These are phyloP conservation scores for Collybiopsis confluens DNA, from an alignment of 768 basidiomycete species.

Conservation along the genomic window DNA sequence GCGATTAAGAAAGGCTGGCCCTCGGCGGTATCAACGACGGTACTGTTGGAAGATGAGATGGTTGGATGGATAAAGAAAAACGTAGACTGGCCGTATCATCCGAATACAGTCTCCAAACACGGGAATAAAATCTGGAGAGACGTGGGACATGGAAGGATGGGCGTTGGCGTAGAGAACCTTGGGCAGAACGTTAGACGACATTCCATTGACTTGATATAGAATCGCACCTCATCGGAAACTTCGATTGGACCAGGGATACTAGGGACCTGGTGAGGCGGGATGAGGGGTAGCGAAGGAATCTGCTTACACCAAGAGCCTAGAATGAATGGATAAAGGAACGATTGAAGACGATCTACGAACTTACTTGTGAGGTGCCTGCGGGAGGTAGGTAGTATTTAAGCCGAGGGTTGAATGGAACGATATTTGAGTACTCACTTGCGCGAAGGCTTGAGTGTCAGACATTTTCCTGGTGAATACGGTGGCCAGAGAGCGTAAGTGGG, in stretches of 20 bases:
- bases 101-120: conserved; percentile 87
- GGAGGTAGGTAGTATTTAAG: not conserved
- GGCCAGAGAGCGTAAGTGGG: not conserved
- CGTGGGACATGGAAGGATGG: conserved; percentile 84
- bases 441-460: conserved; percentile 11
- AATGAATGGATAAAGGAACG: not conserved
- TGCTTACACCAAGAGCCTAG: conserved; percentile 19
- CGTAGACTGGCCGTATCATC: conserved; percentile 59
- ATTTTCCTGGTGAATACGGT: conserved; percentile 4
- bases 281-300: not conserved
- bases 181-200: not conserved
- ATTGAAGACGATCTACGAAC: not conserved
- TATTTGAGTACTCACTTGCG: conserved; percentile 7
- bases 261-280: not conserved
- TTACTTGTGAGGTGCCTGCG: conserved; percentile 23
- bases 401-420: not conserved
- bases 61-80: not conserved
- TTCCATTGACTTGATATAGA: too few relatives aligned
- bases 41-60: conserved; percentile 32
- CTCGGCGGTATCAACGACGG: conserved; percentile 72
- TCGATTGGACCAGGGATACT: conserved; percentile 56
- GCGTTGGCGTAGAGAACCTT: conserved; percentile 93
- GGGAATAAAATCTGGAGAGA: conserved; percentile 82
- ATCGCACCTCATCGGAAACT: conserved; percentile 52
- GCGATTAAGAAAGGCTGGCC: conserved; percentile 92